Base-by-base conservation (phyloP, 805 yeast genomes). In the Metschnikowia dekortorum region DNA sequence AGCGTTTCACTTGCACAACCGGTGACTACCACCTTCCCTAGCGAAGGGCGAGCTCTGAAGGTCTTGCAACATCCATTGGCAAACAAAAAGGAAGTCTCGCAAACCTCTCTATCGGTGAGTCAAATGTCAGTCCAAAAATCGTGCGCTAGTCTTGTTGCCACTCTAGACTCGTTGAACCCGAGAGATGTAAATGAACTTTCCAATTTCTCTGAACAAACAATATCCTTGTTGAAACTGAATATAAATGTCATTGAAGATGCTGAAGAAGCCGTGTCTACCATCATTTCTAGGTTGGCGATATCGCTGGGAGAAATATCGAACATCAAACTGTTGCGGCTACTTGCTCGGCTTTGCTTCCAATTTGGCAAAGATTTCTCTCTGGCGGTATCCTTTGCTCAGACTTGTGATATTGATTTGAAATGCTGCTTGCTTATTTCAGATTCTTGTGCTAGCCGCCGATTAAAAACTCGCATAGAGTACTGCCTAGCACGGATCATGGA, bases 301-400 rank as follows among this genome's bases (percentile, higher is more conserved):
- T 22, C 39, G 28, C 46, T 53, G 44, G 31, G 38, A 8, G 26
- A 38, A 18, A 16, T 13, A 4, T 18, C 33, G n/a, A 14, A 36
- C 28, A 11, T 26, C 9, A 46, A 37, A 11, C 33, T 7, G 18
- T 39, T 46, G n/a, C 50, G 37, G 32, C 28, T n/a, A 13, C 31
- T 54, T 18, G 44, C 56, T 9, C 49, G 53, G 6, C 33, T 50
- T 14, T 53, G 52, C 18, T 53, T 54, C 30, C 51, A 50, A n/a
- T 50, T 42, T 29, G 52, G 51, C 9, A 46, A 47, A 22, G 34
- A 22, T 16, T 26, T 14, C 16, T 39, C 44, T 8, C 44, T 49
- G 51, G 16, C n/a, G 13, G 29, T 8, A 7, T 51, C 47, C 4
- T 44, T 44, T 29, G 22, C 29, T n/a, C 41, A 37, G 16, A 44